phyloP scores from a whole-genome alignment of 169 alveolate genomes.

The Blepharisma undulans region DNA sequence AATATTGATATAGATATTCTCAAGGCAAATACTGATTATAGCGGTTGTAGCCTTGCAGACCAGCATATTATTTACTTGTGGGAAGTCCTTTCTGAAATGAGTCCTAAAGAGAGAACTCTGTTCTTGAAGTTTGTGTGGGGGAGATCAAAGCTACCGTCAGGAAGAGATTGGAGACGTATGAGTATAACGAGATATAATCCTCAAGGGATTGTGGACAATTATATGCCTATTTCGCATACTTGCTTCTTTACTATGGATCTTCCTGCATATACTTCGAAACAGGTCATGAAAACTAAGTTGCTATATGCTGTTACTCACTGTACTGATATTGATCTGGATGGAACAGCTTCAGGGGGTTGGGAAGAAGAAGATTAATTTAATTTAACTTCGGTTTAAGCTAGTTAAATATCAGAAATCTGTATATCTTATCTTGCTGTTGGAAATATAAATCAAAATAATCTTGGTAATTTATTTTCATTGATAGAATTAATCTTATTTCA shows the following conservation, averaged over 20 bases:
- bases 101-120: conserved; percentile 79
- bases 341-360: conserved; percentile 52
- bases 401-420: too few relatives aligned
- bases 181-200: not conserved
- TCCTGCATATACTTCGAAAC: conserved; percentile 86
- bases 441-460: too few relatives aligned
- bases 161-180: conserved; percentile 29
- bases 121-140: conserved; percentile 92
- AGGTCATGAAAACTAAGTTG: conserved; percentile 74
- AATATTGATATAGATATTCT: conserved; percentile 81
- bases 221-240: conserved; percentile 89
- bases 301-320: conserved; percentile 88
- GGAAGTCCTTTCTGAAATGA: conserved; percentile 82
- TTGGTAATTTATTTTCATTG: too few relatives aligned
- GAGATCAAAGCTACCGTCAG: conserved; percentile 86
- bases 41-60: conserved; percentile 64
- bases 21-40: conserved; percentile 84
- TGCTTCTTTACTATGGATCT: conserved; percentile 91
- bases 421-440: too few relatives aligned
- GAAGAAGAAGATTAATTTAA: not conserved
- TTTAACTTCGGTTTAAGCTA: not conserved
- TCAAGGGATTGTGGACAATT: conserved; percentile 36
- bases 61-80: conserved; percentile 65
- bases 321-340: conserved; percentile 74
- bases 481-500: too few relatives aligned